Conservation (phyloP, 306 rosid species). For the Alnus rubra region DNA sequence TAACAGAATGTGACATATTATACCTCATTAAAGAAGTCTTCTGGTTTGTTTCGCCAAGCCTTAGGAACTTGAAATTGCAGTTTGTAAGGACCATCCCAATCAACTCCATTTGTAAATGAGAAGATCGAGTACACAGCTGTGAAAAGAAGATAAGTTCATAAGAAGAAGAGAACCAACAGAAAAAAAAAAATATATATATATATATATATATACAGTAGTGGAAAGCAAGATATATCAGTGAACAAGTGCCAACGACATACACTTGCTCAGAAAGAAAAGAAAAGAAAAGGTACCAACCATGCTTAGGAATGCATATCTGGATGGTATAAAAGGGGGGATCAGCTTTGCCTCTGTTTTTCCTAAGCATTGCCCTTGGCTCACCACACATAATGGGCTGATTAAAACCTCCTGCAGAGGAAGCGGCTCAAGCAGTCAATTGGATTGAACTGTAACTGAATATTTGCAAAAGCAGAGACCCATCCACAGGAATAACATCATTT, state of each 20-base stretch:
- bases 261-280: no score
- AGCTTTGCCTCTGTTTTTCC: conserved; percentile 80
- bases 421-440: conserved; percentile 6
- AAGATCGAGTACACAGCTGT: conserved; percentile 82
- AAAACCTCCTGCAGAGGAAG: conserved; percentile 68
- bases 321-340: conserved; percentile 75
- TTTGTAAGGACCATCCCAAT: conserved; percentile 96
- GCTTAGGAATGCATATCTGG: conserved; percentile 90
- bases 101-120: conserved; percentile 91
- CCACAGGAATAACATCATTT: background rate
- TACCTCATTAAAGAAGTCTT: conserved; percentile 86
- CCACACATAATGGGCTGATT: conserved; percentile 98
- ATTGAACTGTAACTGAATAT: conserved; percentile 1
- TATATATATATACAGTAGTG: background rate
- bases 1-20: background rate
- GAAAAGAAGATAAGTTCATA: conserved; percentile 13
- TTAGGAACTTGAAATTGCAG: conserved; percentile 78
- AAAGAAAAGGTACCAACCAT: conserved; percentile 38
- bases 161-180: conserved; percentile 11
- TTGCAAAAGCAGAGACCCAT: conserved; percentile 3
- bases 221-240: background rate
- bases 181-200: no score
- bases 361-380: conserved; percentile 86
- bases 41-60: conserved; percentile 61
- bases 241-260: background rate